These are phyloP conservation scores for Globisporangium rhizosaccharum DNA, from an alignment of 352 stramenopile genomes.

Conservation along the genomic window DNA sequence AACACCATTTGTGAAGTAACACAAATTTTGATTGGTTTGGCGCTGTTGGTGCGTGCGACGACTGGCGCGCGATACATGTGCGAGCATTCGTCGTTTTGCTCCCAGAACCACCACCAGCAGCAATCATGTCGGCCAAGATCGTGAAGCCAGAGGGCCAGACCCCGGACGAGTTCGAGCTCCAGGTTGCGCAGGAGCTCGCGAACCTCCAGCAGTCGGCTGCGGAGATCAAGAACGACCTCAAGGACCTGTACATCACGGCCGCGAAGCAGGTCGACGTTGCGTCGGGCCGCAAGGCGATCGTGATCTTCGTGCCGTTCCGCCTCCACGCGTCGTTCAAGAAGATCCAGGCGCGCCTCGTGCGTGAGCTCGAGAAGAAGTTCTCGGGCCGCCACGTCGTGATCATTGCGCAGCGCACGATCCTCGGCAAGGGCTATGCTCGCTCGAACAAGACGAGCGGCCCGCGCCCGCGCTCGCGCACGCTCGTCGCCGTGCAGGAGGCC, in stretches of 20 bases:
- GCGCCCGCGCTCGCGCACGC: constrained; percentile 95
- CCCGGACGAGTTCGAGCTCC: constrained; percentile 85
- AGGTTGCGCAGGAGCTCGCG: constrained; percentile 83
- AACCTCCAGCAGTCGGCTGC: constrained; percentile 91
- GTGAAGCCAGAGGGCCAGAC: constrained; percentile 83
- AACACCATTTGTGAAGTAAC: not conserved
- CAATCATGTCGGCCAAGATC: constrained; percentile 78
- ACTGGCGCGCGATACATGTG: not conserved
- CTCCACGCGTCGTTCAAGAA: constrained; percentile 98
- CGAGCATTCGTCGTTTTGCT: constrained; percentile 43
- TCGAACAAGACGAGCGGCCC: constrained; percentile 93
- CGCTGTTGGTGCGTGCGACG: not conserved
- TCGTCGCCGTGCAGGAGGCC: constrained; percentile 98
- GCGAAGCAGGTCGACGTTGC: constrained; percentile 98
- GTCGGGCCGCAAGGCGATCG: constrained; percentile 95
- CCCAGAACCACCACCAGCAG: constrained; percentile 30
- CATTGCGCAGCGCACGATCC: constrained; percentile 98
- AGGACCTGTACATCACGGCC: constrained; percentile 98
- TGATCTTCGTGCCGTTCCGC: constrained; percentile 99
- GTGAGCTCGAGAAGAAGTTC: constrained; percentile 99
- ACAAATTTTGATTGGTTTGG: not conserved
- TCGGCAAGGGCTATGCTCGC: constrained; percentile 96
- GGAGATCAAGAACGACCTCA: constrained; percentile 97
- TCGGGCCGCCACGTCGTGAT: constrained; percentile 97
- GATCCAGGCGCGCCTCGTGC: constrained; percentile 97